Evolutionary conservation across 345 rosid genomes (phyloP), one percentile per base, ranked within the genome.

Genomic region (Bruguiera sexangula): DNA sequence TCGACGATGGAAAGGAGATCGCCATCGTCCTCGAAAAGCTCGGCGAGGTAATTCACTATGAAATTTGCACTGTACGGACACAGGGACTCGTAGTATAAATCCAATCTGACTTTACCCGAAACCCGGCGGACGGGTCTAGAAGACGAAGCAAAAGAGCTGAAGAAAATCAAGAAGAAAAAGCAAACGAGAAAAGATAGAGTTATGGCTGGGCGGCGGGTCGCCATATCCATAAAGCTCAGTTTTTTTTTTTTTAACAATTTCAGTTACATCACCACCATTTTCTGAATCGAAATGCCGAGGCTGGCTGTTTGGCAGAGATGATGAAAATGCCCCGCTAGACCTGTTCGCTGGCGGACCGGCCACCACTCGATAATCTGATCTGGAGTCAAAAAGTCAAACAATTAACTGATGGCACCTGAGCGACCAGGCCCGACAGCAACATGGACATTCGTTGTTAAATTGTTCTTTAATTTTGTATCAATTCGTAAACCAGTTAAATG

Each of bases 61-160:
- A 91, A 91, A 67, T 80, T 75, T 34, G 96, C 88, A 60, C 96
- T 79, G 78, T 80, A 88, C 0, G 97, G 96, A 68, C 98, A 91
- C 0, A 91, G 87, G 59, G 97, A 85, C 73, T 94, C 98, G 67
- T 89, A 91, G 80, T 89, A 89, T 1, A 94, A 19, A 7, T 71
- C 85, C 63, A 94, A 27, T 0, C 87, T 73, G 66, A 94, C 96
- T 73, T 87, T 76, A 3, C 60, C 29, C 3, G 90, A 75, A 29
- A 69, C 69, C 0, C 84, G 20, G 74, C 61, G 60, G 60, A 69
- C 53, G 57, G 61, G 34, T 31, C n/a, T 30, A 57, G 80, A 80
- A 71, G 73, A 16, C 6, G 18, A 11, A 56, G 60, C 11, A 69
- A 58, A 73, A 60, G 27, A 31, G 56, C 4, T 0, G 71, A 73